Base-by-base conservation (phyloP, 176 grass and related monocot genomes). In the Paspalum vaginatum region DNA sequence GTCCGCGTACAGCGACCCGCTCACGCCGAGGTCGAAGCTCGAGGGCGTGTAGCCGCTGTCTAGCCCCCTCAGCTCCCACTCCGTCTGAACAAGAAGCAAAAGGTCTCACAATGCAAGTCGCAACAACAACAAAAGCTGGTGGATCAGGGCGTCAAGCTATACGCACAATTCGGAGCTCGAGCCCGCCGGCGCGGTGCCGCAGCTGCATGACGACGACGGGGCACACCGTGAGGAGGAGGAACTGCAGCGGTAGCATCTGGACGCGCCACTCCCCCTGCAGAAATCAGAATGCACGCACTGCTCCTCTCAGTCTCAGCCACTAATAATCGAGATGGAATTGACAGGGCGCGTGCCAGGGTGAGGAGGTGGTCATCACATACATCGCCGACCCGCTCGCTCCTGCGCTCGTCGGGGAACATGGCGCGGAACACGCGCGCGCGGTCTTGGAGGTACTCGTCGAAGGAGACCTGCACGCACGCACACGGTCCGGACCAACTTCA, bases 131-230 rank as follows among this genome's bases (percentile, higher is more conserved):
- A 32, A 32, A 32, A 32, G 32, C 32, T 32, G 32, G 32, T n/a
- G n/a, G n/a, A n/a, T 32, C 32, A 32, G 32, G 32, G 32, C 32
- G 32, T 32, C 32, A 32, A 26, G 43, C 17, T 14, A 5, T 11
- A 76, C 87, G 81, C 87, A 93, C 91, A 79, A 78, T 56, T 64
- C 77, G 85, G 79, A 93, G 91, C 32, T 90, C 85, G 32, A 93
- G 78, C 39, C 74, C 70, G 74, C 85, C 77, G 77, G 51, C 44
- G 68, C 82, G 78, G 65, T 77, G 64, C 24, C 77, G 87, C 16
- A 93, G 88, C 89, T 74, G 84, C 88, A 93, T 93, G 24, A 93
- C 88, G 73, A 93, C 91, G 87, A 91, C 73, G 83, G 91, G 91
- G 77, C 70, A 83, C 58, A 93, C 88, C 14, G 88, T 93, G 74